Evolutionary conservation across 2,329 filamentous ascomycete species (phyloP).

Genomic region (Paecilomyces fulvus): DNA sequence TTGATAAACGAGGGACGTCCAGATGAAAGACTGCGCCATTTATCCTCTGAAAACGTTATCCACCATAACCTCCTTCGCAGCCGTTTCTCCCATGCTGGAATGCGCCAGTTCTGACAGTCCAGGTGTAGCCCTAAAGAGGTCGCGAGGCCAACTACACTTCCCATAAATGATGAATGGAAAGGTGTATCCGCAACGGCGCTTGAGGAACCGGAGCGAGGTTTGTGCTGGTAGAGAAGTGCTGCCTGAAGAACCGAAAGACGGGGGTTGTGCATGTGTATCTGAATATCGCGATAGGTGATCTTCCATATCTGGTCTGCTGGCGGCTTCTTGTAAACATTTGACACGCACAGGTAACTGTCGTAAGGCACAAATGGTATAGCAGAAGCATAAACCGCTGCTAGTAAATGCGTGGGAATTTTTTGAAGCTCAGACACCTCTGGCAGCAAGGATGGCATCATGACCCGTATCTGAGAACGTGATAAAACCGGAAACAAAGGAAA

Average conservation of each 20-base stretch:
- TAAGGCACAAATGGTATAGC: conserved; percentile 24
- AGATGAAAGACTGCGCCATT: conserved; percentile 28
- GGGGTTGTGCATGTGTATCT: conserved; percentile 23
- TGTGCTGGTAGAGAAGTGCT: conserved; percentile 23
- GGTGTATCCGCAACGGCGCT: conserved; percentile 22
- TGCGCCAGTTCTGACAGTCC: conserved; percentile 29
- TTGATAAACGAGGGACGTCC: conserved; percentile 30
- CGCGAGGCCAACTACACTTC: conserved; percentile 25
- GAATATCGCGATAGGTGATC: conserved; percentile 21
- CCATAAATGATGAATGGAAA: conserved; percentile 31
- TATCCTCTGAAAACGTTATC: conserved; percentile 33
- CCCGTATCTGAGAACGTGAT: conserved; percentile 21
- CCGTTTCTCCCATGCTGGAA: conserved; percentile 31
- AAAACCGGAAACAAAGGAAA: conserved; percentile 22
- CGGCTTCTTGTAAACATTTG: conserved; percentile 18
- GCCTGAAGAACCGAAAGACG: conserved; percentile 24
- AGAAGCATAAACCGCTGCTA: conserved; percentile 25
- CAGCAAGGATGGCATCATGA: conserved; percentile 11
- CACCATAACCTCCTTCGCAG: conserved; percentile 33
- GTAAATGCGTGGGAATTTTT: conserved; percentile 17
- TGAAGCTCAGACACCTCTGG: conserved; percentile 13
- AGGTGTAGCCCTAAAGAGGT: conserved; percentile 28
- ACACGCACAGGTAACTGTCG: conserved; percentile 21
- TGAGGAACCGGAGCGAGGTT: conserved; percentile 13
- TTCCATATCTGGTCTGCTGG: conserved; percentile 21